phyloP scores from a whole-genome alignment of 768 basidiomycete genomes.

The Trametes coccinea region DNA sequence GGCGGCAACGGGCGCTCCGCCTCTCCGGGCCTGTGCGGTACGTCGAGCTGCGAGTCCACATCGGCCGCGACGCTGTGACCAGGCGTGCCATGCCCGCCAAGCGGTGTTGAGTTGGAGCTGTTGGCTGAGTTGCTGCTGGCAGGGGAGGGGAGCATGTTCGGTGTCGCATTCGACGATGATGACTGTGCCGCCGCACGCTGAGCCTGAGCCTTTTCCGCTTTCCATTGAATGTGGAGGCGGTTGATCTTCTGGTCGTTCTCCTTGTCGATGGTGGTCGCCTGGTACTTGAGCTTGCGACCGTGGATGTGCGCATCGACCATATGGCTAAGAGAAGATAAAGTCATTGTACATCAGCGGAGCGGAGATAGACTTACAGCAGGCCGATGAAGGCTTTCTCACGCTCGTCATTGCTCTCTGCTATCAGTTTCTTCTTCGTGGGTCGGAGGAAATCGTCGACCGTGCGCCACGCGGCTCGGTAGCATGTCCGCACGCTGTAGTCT shows the following conservation, averaged over 20 bases:
- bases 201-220: conserved; percentile 19
- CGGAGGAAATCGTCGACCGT: conserved; percentile 69
- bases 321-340: conserved; percentile 46
- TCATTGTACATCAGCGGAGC: conserved; percentile 2
- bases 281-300: conserved; percentile 49
- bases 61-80: conserved; percentile 26
- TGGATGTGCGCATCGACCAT: conserved; percentile 81
- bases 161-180: conserved; percentile 28
- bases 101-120: conserved; percentile 79
- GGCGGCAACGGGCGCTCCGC: conserved; percentile 16
- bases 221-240: conserved; percentile 10
- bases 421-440: conserved; percentile 76
- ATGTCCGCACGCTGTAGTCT: conserved; percentile 56
- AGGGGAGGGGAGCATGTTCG: conserved; percentile 79
- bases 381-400: conserved; percentile 66
- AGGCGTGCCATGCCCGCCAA: conserved; percentile 56
- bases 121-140: conserved; percentile 63
- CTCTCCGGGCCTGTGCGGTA: conserved; percentile 28
- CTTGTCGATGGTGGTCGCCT: conserved; percentile 32
- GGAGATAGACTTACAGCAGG: conserved; percentile 64
- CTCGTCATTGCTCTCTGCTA: conserved; percentile 44
- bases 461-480: conserved; percentile 62
- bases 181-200: conserved; percentile 7
- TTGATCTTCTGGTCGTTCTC: conserved; percentile 18
- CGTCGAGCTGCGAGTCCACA: neutral